A percentile compares a stretch with the other conserved stretches of the same genome.
Conservation (phyloP, 495 filamentous ascomycete species). For the Jackrogersella multiformis region DNA sequence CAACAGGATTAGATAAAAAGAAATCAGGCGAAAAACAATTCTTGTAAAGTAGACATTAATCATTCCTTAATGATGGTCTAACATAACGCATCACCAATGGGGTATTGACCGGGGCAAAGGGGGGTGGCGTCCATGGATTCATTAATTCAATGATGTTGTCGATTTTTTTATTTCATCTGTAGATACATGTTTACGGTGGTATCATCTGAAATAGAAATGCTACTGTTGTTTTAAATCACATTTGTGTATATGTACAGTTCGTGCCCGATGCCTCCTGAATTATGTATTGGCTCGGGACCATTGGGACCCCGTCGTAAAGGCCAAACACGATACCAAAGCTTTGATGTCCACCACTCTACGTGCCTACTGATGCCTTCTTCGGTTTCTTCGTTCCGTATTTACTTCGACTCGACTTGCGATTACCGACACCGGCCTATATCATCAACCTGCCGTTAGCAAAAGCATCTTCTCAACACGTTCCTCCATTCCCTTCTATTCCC, state of each 20-base stretch:
- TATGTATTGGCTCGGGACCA: background rate
- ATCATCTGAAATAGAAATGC: constrained; percentile 32
- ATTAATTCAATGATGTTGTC: constrained; percentile 41
- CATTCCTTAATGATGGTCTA: constrained; percentile 43
- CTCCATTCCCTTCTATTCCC: background rate
- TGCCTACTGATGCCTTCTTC: constrained; percentile 69
- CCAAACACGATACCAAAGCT: background rate
- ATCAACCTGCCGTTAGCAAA: background rate
- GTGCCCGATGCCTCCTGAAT: background rate
- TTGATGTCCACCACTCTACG: constrained; percentile 12
- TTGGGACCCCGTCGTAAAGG: background rate
- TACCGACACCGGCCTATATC: constrained; percentile 85
- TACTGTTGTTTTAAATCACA: constrained; percentile 20
- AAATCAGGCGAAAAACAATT: constrained; percentile 12
- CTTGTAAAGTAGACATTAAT: constrained; percentile 38
- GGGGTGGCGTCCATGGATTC: constrained; percentile 44
- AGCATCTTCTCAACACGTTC: background rate
- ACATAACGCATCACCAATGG: constrained; percentile 40
- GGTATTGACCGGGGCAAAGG: constrained; percentile 40
- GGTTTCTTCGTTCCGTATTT: constrained; percentile 99
- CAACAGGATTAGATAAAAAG: constrained; percentile 63
- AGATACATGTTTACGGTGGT: constrained; percentile 43
- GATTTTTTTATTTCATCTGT: constrained; percentile 47
- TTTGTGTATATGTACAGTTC: constrained; percentile 29
- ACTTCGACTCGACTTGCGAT: constrained; percentile 80